These are phyloP conservation scores for Rubia peregrina DNA, from an alignment of 305 asterid species.

Conservation along the genomic window DNA sequence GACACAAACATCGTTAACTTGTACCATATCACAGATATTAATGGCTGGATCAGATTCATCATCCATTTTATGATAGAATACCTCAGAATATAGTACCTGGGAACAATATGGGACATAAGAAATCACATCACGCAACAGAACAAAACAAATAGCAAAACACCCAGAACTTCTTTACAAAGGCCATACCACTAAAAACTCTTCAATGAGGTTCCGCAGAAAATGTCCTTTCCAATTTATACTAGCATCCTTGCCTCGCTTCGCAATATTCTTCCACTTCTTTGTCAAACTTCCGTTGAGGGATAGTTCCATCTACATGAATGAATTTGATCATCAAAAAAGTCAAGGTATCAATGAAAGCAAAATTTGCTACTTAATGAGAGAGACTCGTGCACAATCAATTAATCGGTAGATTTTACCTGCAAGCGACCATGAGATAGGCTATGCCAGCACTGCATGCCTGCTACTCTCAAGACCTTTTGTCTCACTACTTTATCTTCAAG, in stretches of 20 bases:
- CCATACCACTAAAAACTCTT: constrained; percentile 77
- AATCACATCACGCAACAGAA: constrained; percentile 9
- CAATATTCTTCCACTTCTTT: constrained; percentile 75
- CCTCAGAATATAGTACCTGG: constrained; percentile 82
- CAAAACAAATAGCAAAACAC: not conserved
- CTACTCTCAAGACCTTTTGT: constrained; percentile 77
- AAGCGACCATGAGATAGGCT: constrained; percentile 89
- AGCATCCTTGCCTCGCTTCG: constrained; percentile 66
- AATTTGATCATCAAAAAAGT: not conserved
- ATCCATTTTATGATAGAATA: constrained; percentile 37
- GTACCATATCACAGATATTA: constrained; percentile 32
- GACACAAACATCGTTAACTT: constrained; percentile 61
- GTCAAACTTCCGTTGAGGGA: constrained; percentile 68
- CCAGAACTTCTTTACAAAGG: constrained; percentile 4
- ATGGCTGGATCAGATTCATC: constrained; percentile 32
- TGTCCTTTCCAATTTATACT: constrained; percentile 57
- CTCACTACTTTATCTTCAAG: constrained; percentile 94
- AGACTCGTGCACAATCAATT: constrained; percentile 6
- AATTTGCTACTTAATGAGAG: constrained; percentile 3
- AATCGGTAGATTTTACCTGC: constrained; percentile 41
- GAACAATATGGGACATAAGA: constrained; percentile 22
- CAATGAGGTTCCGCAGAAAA: constrained; percentile 74
- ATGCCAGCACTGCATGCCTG: constrained; percentile 92
- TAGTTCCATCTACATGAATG: constrained; percentile 68
- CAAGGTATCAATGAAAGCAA: not conserved